phyloP scores from a whole-genome alignment of 148 eudicot species.

The Rhododendron griersonianum region DNA sequence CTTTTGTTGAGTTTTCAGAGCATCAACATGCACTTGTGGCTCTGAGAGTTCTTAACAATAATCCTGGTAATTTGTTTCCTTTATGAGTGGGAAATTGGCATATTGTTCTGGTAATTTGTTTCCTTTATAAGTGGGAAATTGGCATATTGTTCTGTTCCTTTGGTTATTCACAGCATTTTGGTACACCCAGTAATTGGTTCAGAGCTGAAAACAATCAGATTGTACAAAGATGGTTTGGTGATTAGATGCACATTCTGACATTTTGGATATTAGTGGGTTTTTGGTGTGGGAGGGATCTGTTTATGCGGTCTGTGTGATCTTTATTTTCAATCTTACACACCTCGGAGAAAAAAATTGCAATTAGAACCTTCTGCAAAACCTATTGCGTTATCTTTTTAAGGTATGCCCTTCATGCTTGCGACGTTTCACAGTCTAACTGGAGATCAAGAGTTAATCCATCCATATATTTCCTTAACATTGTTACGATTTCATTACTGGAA shows the following conservation, averaged over 20 bases:
- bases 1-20: conserved; percentile 83
- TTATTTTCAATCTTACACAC: not conserved
- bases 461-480: not conserved
- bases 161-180: not conserved
- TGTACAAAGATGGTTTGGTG: not conserved
- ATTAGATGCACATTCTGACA: not conserved
- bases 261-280: not conserved
- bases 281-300: not conserved
- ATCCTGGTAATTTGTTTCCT: conserved; percentile 61
- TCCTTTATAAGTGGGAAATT: not conserved
- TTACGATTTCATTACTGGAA: not conserved
- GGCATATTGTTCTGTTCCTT: not conserved
- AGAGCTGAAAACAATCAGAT: not conserved
- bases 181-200: not conserved
- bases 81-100: not conserved
- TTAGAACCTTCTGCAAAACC: not conserved
- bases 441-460: not conserved
- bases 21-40: conserved; percentile 98
- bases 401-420: not conserved
- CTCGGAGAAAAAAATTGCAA: not conserved
- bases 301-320: not conserved
- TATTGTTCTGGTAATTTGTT: conserved; percentile 45
- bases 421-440: not conserved
- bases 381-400: not conserved
- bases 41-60: conserved; percentile 89